Percentiles rank a stretch among this genome's conserved stretches.
Evolutionary conservation across 768 basidiomycete genomes (phyloP).

Genomic region (Termitomyces sp.): DNA sequence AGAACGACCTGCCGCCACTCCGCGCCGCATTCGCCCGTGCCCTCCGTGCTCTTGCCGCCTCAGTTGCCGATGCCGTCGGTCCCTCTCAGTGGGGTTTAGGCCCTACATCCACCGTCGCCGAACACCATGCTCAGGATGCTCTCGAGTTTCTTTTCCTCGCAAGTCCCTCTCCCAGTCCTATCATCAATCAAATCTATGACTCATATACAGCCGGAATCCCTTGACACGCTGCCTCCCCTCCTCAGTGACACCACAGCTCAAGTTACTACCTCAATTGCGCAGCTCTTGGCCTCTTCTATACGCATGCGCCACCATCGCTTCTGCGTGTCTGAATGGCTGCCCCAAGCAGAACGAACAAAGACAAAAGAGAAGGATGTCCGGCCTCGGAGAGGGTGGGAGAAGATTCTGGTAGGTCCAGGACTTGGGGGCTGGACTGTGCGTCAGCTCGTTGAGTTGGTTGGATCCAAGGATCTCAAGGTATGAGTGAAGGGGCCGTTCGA

Average conservation of each 20-base stretch:
- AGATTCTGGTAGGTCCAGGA: neutral
- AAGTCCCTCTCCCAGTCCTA: conserved; percentile 7
- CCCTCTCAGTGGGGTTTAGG: conserved; percentile 66
- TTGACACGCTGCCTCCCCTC: conserved; percentile 63
- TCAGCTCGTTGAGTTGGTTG: neutral
- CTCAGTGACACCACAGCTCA: conserved; percentile 23
- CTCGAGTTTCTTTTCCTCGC: conserved; percentile 64
- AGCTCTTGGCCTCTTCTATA: conserved; percentile 52
- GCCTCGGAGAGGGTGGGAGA: conserved; percentile 7
- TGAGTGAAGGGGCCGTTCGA: neutral
- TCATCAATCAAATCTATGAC: neutral
- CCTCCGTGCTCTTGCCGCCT: conserved; percentile 53
- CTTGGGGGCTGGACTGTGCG: conserved; percentile 7
- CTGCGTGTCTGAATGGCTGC: conserved; percentile 60
- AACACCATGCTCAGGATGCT: conserved; percentile 51
- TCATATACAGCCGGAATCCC: conserved; percentile 44
- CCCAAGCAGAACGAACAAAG: conserved; percentile 38
- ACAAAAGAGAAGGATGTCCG: neutral
- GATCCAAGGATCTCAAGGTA: neutral
- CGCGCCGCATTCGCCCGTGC: conserved; percentile 62
- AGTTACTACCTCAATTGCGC: conserved; percentile 49
- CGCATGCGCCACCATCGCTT: conserved; percentile 48
- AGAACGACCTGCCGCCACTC: conserved; percentile 35
- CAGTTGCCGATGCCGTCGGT: conserved; percentile 66
- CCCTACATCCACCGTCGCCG: conserved; percentile 38